Percentiles rank a stretch among this genome's conserved stretches.
Conservation (phyloP, 768 basidiomycete species). For the Daedaleopsis sinensis region DNA sequence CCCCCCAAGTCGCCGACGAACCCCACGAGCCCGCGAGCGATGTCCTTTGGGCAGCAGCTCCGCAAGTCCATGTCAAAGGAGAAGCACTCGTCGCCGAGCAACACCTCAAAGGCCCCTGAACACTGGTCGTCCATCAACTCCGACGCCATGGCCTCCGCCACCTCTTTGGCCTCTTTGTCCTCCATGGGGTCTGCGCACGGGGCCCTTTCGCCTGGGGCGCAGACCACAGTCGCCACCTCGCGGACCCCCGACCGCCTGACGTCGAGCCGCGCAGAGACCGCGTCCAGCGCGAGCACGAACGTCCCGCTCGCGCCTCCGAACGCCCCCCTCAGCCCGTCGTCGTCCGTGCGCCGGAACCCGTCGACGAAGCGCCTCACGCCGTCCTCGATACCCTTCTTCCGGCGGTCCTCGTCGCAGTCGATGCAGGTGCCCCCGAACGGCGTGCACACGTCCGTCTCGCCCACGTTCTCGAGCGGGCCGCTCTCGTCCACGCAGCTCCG, state of each 20-base stretch:
- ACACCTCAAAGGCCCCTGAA: slow-evolving; percentile 44
- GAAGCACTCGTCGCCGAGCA: slow-evolving; percentile 47
- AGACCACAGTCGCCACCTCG: slow-evolving; percentile 43
- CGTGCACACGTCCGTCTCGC: slow-evolving; percentile 36
- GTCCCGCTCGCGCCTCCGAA: slow-evolving; percentile 57
- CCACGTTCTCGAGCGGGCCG: slow-evolving; percentile 51
- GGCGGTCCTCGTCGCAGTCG: slow-evolving; percentile 87
- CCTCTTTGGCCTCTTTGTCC: slow-evolving; percentile 73
- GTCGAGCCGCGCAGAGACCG: slow-evolving; percentile 71
- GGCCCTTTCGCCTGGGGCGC: slow-evolving; percentile 35
- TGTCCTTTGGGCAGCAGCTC: slow-evolving; percentile 65
- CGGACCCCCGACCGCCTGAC: slow-evolving; percentile 69
- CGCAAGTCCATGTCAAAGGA: slow-evolving; percentile 76
- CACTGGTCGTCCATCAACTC: slow-evolving; percentile 71
- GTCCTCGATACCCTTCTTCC: slow-evolving; percentile 93
- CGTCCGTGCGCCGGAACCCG: slow-evolving; percentile 67
- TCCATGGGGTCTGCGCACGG: slow-evolving; percentile 68
- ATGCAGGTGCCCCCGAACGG: slow-evolving; percentile 60
- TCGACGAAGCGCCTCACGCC: slow-evolving; percentile 82
- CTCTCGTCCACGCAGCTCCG: slow-evolving; percentile 43
- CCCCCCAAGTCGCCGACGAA: slow-evolving; percentile 52
- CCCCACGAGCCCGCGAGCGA: slow-evolving; percentile 67
- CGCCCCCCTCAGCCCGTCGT: slow-evolving; percentile 72
- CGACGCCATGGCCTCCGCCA: slow-evolving; percentile 78
- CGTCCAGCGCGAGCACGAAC: slow-evolving; percentile 76